Conservation (phyloP, 805 yeast species). For the Myxozyma sirexii region DNA sequence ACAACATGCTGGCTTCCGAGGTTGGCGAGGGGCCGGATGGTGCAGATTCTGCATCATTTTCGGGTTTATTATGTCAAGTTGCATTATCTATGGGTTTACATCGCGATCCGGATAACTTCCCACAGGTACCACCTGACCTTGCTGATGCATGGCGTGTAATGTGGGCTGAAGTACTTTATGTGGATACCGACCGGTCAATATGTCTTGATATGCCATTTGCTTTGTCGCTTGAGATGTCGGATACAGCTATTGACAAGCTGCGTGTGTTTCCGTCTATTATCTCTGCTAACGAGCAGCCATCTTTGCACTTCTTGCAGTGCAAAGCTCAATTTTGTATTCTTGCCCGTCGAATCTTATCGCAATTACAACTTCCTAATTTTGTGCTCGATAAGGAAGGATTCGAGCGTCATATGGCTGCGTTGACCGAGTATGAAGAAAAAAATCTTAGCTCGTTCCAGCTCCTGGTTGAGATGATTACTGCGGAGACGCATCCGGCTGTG, state of each 20-base stretch:
- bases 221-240: constrained; percentile 22
- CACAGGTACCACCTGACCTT: constrained; percentile 30
- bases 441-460: constrained; percentile 29
- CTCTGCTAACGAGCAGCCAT: constrained; percentile 22
- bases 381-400: constrained; percentile 13
- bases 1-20: constrained; percentile 30
- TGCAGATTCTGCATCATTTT: constrained; percentile 29
- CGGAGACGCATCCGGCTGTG: constrained; percentile 19
- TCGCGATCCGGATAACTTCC: constrained; percentile 37
- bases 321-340: constrained; percentile 17
- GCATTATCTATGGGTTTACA: constrained; percentile 39
- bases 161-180: constrained; percentile 36
- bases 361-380: constrained; percentile 7
- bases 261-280: constrained; percentile 1
- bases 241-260: constrained; percentile 16
- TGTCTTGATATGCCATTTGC: constrained; percentile 29
- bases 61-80: constrained; percentile 35
- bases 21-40: constrained; percentile 35
- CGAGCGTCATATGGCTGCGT: neutral
- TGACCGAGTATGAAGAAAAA: constrained; percentile 21
- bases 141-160: constrained; percentile 36
- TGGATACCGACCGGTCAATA: constrained; percentile 36
- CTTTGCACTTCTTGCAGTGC: constrained; percentile 13
- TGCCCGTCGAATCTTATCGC: constrained; percentile 14
- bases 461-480: constrained; percentile 26